Base-by-base conservation (phyloP, 148 eudicot species). In the Rhododendron henanense region DNA sequence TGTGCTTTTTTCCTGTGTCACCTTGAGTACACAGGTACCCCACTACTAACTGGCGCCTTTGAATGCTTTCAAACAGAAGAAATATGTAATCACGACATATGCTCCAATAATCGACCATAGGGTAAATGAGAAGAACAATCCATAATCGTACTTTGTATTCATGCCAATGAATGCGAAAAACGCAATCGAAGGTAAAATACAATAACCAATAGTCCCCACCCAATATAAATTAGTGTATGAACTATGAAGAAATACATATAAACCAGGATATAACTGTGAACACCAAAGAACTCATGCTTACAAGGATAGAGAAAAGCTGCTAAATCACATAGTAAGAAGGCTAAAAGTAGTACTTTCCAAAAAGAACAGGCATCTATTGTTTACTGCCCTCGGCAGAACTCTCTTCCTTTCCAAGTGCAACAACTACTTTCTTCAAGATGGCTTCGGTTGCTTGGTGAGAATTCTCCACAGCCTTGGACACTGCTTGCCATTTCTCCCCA, bases 401-500 rank as follows among this genome's bases (percentile, higher is more conserved):
- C 83, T 94, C 98, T 87, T 96, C 98, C 89, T 94, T 95, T 44
- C 96, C 96, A 19, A 95, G 86, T 6, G 92, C 92, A 79, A 94
- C 90, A 3, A 94, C 94, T 13, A 95, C 96, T 88, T 94, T 95
- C 91, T 96, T 96, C 91, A 96, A 86, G 41, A 96, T 92, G 71
- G 94, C 94, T 89, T 95, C 96, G 3, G 93, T 89, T n/a, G 99
- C 93, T 90, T 92, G 97, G 85, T 93, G 98, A 41, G 98, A 94
- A 85, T 95, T 92, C 90, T 96, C 98, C 59, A 93, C 94, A 11
- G 94, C 96, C 88, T 96, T 94, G 3, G 98, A 90, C 81, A 93
- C 84, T 0, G 91, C 88, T 86, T 95, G 97, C 98, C 99, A 96
- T 84, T 88, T 96, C 91, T 96, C 99, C 25, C 99, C 99, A 82